Conservation (phyloP, 2,329 filamentous ascomycete genomes). For the Colletotrichum gigasporum region DNA sequence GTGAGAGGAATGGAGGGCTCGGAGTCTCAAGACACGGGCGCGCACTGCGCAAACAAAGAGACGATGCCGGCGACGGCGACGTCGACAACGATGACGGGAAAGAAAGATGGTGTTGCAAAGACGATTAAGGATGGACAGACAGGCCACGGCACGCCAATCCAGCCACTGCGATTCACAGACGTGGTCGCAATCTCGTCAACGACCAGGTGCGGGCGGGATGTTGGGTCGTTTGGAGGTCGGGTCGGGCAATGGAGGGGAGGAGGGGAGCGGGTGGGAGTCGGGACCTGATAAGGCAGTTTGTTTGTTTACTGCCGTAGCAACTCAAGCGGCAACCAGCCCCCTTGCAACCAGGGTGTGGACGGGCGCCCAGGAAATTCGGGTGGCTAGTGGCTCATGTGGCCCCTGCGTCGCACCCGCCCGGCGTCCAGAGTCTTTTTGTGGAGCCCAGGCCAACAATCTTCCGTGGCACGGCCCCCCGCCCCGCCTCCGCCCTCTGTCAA, state of each 20-base stretch:
- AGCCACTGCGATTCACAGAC: conserved; percentile 24
- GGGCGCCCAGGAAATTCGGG: conserved; percentile 9
- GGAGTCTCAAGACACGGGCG: conserved; percentile 4
- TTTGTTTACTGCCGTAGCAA: conserved; percentile 44
- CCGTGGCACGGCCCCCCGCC: conserved; percentile 27
- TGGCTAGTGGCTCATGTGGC: conserved; percentile 28
- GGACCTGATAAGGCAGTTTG: conserved; percentile 45
- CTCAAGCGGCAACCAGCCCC: conserved; percentile 31
- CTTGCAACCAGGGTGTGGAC: conserved; percentile 20
- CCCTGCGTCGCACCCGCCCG: conserved; percentile 25
- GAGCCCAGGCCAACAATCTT: conserved; percentile 4
- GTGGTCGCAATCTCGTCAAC: conserved; percentile 30
- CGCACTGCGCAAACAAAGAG: conserved; percentile 29
- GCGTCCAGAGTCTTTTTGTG: conserved; percentile 22
- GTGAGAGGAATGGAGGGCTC: conserved; percentile 15
- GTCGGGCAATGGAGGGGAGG: conserved; percentile 30
- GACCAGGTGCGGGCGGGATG: conserved; percentile 35
- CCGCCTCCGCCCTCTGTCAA: conserved; percentile 24
- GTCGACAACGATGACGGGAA: conserved; percentile 8
- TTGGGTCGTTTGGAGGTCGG: conserved; percentile 32
- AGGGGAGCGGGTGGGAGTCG: conserved; percentile 29
- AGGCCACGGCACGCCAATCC: conserved; percentile 10
- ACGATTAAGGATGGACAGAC: conserved; percentile 4
- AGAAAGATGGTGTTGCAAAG: background rate
- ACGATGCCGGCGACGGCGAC: background rate